Evolutionary conservation across 129 eudicot species (phyloP).

Genomic region (Arctium minus): DNA sequence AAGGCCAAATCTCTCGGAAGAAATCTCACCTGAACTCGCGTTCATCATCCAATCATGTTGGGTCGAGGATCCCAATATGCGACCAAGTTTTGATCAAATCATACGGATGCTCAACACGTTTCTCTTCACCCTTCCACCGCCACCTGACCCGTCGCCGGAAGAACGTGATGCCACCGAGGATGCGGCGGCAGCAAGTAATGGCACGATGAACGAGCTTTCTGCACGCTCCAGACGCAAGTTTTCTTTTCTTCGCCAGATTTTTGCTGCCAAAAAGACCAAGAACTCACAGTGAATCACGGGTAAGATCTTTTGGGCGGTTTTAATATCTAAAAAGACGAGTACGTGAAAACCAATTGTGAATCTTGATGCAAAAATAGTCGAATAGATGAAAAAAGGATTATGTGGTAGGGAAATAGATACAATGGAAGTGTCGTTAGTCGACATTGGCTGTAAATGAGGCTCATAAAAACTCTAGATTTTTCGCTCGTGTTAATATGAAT

Average conservation of each 20-base stretch:
- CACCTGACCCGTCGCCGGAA: slow-evolving; percentile 42
- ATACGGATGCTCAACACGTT: slow-evolving; percentile 83
- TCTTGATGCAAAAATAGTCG: slow-evolving; percentile 7
- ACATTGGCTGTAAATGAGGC: slow-evolving; percentile 40
- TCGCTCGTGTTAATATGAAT: slow-evolving; percentile 36
- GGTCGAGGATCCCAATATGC: slow-evolving; percentile 91
- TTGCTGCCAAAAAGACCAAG: slow-evolving; percentile 80
- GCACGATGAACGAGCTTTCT: slow-evolving; percentile 61
- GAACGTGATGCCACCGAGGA: slow-evolving; percentile 37
- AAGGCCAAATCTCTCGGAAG: slow-evolving; percentile 77
- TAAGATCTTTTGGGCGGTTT: slow-evolving; percentile 20
- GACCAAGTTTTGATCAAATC: slow-evolving; percentile 92
- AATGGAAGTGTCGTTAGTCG: slow-evolving; percentile 31
- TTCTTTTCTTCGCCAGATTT: slow-evolving; percentile 85
- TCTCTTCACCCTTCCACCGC: slow-evolving; percentile 66
- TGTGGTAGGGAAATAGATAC: slow-evolving; percentile 14
- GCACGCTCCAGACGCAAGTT: slow-evolving; percentile 76
- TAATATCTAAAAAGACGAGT: slow-evolving; percentile 9
- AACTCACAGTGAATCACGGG: slow-evolving; percentile 52
- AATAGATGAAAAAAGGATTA: slow-evolving; percentile 14
- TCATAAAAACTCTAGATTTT: slow-evolving; percentile 31
- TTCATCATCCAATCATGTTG: slow-evolving; percentile 91
- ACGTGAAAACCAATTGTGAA: slow-evolving; percentile 15
- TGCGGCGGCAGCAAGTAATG: slow-evolving; percentile 46
- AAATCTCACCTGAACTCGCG: slow-evolving; percentile 68